These are phyloP conservation scores for Nectriaceae sp. DNA, from an alignment of 2,329 filamentous ascomycete species.

Conservation along the genomic window DNA sequence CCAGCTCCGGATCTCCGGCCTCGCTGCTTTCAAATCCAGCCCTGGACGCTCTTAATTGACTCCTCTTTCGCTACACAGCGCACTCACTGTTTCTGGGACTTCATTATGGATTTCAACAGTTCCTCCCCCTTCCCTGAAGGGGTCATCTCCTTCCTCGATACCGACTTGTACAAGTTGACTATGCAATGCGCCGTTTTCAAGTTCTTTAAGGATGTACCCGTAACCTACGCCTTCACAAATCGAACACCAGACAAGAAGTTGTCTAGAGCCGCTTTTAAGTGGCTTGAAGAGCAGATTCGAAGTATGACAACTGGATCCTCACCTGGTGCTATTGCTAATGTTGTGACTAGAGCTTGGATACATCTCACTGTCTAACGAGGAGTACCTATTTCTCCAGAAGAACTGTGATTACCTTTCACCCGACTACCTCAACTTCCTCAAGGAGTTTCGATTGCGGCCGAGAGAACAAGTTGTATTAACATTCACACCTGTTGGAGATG, in stretches of 20 bases:
- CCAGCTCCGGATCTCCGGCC: constrained; percentile 20
- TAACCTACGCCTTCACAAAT: constrained; percentile 94
- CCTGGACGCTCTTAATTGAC: not conserved
- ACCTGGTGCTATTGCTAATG: constrained; percentile 25
- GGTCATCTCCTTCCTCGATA: constrained; percentile 81
- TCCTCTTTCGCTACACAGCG: not conserved
- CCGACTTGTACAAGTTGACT: constrained; percentile 90
- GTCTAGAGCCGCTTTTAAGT: constrained; percentile 77
- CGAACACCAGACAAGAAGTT: constrained; percentile 93
- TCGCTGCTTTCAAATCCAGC: not conserved
- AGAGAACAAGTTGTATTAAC: constrained; percentile 74
- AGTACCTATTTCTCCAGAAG: constrained; percentile 75
- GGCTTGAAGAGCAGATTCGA: constrained; percentile 81
- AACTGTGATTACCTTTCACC: constrained; percentile 79
- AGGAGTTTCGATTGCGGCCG: constrained; percentile 78
- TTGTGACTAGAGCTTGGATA: constrained; percentile 71
- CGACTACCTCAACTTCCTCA: constrained; percentile 79
- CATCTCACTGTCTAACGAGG: constrained; percentile 76
- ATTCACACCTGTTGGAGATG: constrained; percentile 58
- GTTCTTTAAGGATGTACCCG: constrained; percentile 80
- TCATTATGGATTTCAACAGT: constrained; percentile 67
- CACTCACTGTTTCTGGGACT: not conserved
- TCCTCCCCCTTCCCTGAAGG: constrained; percentile 71
- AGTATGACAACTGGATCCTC: constrained; percentile 52
- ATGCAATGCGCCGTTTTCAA: constrained; percentile 98